Evolutionary conservation across 1,284 basidiomycete genomes (phyloP).

Genomic region (Rhodotorula sp.): DNA sequence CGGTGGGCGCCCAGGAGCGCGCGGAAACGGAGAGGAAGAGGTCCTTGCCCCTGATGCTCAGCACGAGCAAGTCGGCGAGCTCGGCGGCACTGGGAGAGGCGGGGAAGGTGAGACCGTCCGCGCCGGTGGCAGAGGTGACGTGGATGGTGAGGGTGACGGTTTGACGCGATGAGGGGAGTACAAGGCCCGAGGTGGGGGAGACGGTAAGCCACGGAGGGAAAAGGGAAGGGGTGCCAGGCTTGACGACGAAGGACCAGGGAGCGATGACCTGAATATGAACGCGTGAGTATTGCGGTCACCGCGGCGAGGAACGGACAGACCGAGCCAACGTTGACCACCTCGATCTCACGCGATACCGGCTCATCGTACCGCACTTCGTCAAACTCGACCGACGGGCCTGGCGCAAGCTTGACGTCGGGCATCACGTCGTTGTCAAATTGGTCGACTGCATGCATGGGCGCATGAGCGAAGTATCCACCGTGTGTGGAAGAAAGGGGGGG

Average conservation of each 20-base stretch:
- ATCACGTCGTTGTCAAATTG: constrained; percentile 8
- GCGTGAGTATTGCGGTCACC: too few relatives aligned
- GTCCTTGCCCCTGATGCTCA: constrained; percentile 35
- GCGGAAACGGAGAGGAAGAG: constrained; percentile 35
- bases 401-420: constrained; percentile 34
- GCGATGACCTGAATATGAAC: constrained; percentile 15
- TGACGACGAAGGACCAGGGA: constrained; percentile 30
- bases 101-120: constrained; percentile 22
- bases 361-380: constrained; percentile 8
- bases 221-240: constrained; percentile 9
- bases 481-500: background rate
- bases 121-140: background rate
- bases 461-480: too few relatives aligned
- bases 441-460: constrained; percentile 8
- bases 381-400: constrained; percentile 32
- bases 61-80: constrained; percentile 33
- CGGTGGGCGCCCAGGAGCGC: constrained; percentile 22
- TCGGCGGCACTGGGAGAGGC: background rate
- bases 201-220: constrained; percentile 30
- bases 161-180: constrained; percentile 16
- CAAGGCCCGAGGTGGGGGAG: constrained; percentile 26
- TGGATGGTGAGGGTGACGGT: constrained; percentile 22
- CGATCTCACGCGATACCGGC: constrained; percentile 10
- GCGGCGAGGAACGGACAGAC: constrained; percentile 6
- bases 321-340: constrained; percentile 27